Evolutionary conservation across 1,284 basidiomycete species (phyloP), one percentile per base, ranked within the genome.

Genomic region (Veloboletus limbatus): DNA sequence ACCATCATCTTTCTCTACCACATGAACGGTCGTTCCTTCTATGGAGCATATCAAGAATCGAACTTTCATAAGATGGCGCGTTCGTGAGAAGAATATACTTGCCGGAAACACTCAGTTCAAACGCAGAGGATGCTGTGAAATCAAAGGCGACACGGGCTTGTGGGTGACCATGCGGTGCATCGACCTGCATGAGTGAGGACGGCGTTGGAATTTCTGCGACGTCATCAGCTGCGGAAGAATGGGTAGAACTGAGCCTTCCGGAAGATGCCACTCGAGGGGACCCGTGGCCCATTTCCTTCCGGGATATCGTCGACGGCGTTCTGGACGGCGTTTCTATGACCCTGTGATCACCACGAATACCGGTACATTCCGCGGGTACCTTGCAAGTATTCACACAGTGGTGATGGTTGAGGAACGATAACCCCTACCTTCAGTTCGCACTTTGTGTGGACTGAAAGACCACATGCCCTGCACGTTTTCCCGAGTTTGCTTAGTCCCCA

Each of bases 401-500:
- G 16, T 28, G 18, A 37, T 42, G 28, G 36, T 31, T 5, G 25
- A 46, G 22, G 35, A 34, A 48, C 47, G 43, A 40, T 17, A 37
- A 28, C 47, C 33, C 51, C 46, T 45, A 85, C 88, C 79, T 92
- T 92, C 36, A 92, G 64, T 59, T 91, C 90, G 62, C 90, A 92
- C 64, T 88, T 91, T 36, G 78, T 71, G 62, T 92, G 90, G 14
- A 90, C 87, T n/a, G 84, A 85, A 47, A 91, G 66, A 2, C 81
- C 79, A 60, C 90, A 92, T n/a, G 72, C 66, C 61, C 77, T 85
- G 68, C 90, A 92, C 7, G 82, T 86, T 67, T 90, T 87, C 22
- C 90, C 89, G 59, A 89, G 86, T 63, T 88, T 90, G 60, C 80
- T 86, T 28, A 91, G 68, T 18, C 89, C 90, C 89, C 89, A 92